Conservation (phyloP, 768 basidiomycete species). For the Paxillus involutus region DNA sequence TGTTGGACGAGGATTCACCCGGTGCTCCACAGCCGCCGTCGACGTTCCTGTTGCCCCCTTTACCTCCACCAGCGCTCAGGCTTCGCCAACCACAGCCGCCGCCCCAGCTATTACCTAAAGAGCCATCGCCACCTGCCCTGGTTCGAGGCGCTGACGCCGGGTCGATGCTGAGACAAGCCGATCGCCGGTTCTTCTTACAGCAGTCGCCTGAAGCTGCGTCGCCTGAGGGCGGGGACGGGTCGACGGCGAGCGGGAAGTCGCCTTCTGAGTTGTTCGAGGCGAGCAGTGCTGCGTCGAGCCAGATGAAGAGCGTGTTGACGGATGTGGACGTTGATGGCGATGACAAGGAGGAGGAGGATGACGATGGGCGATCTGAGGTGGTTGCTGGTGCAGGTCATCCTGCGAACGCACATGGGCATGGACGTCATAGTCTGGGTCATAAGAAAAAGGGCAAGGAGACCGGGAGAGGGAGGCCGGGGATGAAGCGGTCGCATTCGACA, state of each 20-base stretch:
- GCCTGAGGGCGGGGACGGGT: constrained; percentile 33
- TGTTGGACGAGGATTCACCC: constrained; percentile 29
- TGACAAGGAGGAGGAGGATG: constrained; percentile 16
- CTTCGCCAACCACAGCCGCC: constrained; percentile 21
- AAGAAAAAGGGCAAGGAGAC: constrained; percentile 35
- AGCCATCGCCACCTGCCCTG: constrained; percentile 1
- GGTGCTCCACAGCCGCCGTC: constrained; percentile 25
- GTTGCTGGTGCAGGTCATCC: constrained; percentile 7
- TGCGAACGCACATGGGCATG: constrained; percentile 9
- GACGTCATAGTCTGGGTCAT: not conserved
- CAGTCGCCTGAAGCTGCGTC: constrained; percentile 42
- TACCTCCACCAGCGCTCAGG: constrained; percentile 25
- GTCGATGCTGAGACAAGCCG: constrained; percentile 35
- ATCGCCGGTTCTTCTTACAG: constrained; percentile 45
- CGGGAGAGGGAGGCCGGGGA: constrained; percentile 22
- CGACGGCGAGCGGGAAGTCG: constrained; percentile 33
- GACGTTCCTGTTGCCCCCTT: constrained; percentile 28
- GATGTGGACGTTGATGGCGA: constrained; percentile 18
- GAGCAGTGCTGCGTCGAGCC: constrained; percentile 37
- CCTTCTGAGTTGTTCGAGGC: constrained; percentile 33
- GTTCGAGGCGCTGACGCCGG: constrained; percentile 18
- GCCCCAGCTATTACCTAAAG: constrained; percentile 4
- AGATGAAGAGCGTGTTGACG: constrained; percentile 21
- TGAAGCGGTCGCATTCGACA: constrained; percentile 30
- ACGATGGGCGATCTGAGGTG: constrained; percentile 21